phyloP scores from a whole-genome alignment of 2,329 filamentous ascomycete species.

The Mycosphaerelloides madeirae region DNA sequence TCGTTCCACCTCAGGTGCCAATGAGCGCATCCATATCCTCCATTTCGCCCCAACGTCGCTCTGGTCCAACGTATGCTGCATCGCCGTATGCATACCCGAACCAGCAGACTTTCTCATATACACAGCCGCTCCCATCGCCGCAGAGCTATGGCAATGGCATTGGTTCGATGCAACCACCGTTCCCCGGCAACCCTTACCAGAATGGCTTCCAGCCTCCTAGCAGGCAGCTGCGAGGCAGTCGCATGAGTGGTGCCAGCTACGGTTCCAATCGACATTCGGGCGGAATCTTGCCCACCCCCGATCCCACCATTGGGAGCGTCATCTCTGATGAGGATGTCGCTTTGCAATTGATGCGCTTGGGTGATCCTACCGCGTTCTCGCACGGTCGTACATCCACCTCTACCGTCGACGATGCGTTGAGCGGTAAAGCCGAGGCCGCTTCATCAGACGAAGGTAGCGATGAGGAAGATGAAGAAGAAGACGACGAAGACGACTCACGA shows the following conservation, averaged over 20 bases:
- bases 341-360: conserved; percentile 91
- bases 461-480: conserved; percentile 73
- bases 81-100: conserved; percentile 71
- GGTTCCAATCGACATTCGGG: conserved; percentile 41
- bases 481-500: conserved; percentile 54
- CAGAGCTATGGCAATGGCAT: conserved; percentile 58
- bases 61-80: conserved; percentile 64
- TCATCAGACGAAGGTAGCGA: conserved; percentile 67
- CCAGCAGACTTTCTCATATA: conserved; percentile 75
- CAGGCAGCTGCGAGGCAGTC: conserved; percentile 59
- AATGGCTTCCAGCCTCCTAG: conserved; percentile 20
- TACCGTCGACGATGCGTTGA: conserved; percentile 88
- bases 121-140: conserved; percentile 74
- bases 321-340: conserved; percentile 98
- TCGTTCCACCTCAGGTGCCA: conserved; percentile 89
- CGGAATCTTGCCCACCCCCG: conserved; percentile 81
- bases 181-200: conserved; percentile 21
- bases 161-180: conserved; percentile 20
- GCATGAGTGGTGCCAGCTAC: conserved; percentile 33
- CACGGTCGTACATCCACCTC: conserved; percentile 90
- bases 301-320: conserved; percentile 94
- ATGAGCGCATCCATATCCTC: conserved; percentile 96
- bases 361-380: conserved; percentile 88
- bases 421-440: conserved; percentile 76
- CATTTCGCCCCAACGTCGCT: conserved; percentile 81